phyloP scores from a whole-genome alignment of 192 early-diverging fungal genomes.

The Backusella mclennaniae region DNA sequence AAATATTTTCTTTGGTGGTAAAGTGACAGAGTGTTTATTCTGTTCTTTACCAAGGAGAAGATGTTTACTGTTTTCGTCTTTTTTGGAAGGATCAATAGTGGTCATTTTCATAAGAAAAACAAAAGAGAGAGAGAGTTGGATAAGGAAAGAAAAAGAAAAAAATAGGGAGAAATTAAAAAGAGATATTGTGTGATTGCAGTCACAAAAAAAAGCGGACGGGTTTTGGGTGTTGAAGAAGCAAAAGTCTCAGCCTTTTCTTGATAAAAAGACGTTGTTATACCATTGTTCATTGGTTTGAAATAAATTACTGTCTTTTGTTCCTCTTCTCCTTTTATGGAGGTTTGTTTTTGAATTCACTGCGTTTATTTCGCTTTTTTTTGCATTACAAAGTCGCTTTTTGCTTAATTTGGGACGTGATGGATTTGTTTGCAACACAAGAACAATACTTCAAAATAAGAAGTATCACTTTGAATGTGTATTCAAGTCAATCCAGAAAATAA shows the following conservation, averaged over 20 bases:
- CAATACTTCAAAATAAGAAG: too few relatives aligned
- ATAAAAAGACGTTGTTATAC: background rate
- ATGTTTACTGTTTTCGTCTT: slow-evolving; percentile 1
- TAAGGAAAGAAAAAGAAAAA: background rate
- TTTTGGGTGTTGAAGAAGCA: background rate
- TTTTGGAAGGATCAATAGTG: slow-evolving; percentile 14
- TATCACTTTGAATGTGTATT: too few relatives aligned
- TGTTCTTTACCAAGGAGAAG: slow-evolving; percentile 5
- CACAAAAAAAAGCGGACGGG: background rate
- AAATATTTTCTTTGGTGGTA: slow-evolving; percentile 16
- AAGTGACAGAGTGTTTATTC: slow-evolving; percentile 7
- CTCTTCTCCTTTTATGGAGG: background rate
- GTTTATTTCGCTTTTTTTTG: background rate
- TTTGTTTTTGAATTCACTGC: background rate
- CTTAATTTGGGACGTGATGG: too few relatives aligned
- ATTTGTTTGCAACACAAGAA: too few relatives aligned
- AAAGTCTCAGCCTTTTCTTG: background rate
- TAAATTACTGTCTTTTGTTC: too few relatives aligned
- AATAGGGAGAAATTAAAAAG: background rate
- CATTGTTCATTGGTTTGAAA: background rate
- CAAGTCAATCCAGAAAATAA: too few relatives aligned
- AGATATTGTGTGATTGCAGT: background rate
- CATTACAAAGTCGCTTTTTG: background rate
- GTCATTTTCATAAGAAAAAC: slow-evolving; percentile 7
- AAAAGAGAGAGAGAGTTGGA: background rate